A percentile compares a stretch with the other conserved stretches of the same genome.
Conservation (phyloP, 2,329 filamentous ascomycete genomes). For the Fusarium pseudoanthophilum region DNA sequence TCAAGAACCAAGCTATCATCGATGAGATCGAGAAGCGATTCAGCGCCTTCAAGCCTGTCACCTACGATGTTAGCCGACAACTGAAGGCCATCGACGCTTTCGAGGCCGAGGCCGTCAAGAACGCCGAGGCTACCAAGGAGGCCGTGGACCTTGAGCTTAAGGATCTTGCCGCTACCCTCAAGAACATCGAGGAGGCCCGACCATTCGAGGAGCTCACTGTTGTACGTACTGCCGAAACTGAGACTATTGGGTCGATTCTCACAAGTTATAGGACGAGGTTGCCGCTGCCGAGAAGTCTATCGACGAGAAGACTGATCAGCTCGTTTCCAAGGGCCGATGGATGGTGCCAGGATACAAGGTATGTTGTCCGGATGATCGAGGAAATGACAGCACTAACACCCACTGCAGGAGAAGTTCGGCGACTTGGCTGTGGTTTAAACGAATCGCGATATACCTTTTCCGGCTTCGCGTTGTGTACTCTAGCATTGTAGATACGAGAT, state of each 20-base stretch:
- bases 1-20: conserved; percentile 96
- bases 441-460: conserved; percentile 50
- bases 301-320: conserved; percentile 93
- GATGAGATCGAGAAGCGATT: conserved; percentile 98
- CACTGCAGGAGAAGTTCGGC: conserved; percentile 92
- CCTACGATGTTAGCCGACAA: conserved; percentile 93
- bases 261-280: conserved; percentile 81
- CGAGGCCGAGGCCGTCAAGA: conserved; percentile 96
- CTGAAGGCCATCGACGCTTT: conserved; percentile 98
- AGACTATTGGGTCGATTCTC: conserved; percentile 38
- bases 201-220: conserved; percentile 98
- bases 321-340: conserved; percentile 99
- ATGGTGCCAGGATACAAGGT: conserved; percentile 99
- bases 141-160: conserved; percentile 95
- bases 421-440: conserved; percentile 93
- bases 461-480: conserved; percentile 69
- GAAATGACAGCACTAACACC: conserved; percentile 56
- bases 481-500: conserved; percentile 76
- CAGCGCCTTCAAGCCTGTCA: conserved; percentile 87
- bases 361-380: conserved; percentile 49
- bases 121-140: conserved; percentile 94
- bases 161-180: conserved; percentile 92
- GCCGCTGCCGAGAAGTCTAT: conserved; percentile 94
- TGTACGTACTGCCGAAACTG: conserved; percentile 68
- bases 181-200: conserved; percentile 96